Percentiles rank a stretch among this genome's conserved stretches.
phyloP scores from a whole-genome alignment of 83 land plant species.

The Larix sibirica region DNA sequence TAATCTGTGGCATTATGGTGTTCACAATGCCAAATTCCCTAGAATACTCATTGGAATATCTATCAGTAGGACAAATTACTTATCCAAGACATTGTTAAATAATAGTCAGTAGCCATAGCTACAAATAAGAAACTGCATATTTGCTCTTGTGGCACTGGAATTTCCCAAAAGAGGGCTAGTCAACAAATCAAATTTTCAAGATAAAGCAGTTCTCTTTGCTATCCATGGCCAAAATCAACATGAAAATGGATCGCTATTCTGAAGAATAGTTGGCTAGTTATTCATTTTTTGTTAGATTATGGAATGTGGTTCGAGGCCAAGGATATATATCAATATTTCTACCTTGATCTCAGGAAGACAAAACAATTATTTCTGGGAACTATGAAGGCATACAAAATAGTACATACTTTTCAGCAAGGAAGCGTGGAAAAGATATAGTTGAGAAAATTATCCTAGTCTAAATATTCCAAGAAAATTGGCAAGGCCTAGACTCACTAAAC shows the following conservation, averaged over 20 bases:
- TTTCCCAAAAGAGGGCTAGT: neutral
- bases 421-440: constrained; percentile 10
- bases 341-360: constrained; percentile 12
- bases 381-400: constrained; percentile 14
- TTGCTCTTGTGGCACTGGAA: neutral
- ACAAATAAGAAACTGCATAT: too few species aligned
- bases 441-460: constrained; percentile 1
- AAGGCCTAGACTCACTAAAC: too few species aligned
- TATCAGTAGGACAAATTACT: too few species aligned
- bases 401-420: neutral
- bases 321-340: constrained; percentile 2
- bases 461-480: neutral
- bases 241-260: neutral
- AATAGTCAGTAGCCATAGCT: too few species aligned
- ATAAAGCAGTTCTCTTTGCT: constrained; percentile 16
- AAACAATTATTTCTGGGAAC: constrained; percentile 13
- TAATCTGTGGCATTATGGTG: too few species aligned
- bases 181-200: neutral
- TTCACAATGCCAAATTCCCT: too few species aligned
- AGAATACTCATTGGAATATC: too few species aligned
- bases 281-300: constrained; percentile 9
- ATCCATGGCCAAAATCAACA: constrained; percentile 8
- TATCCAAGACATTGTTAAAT: too few species aligned
- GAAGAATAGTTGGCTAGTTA: neutral
- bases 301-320: neutral